These are phyloP conservation scores for Jimgerdemannia flammicorona DNA, from an alignment of 192 early-diverging fungal species.

Conservation along the genomic window DNA sequence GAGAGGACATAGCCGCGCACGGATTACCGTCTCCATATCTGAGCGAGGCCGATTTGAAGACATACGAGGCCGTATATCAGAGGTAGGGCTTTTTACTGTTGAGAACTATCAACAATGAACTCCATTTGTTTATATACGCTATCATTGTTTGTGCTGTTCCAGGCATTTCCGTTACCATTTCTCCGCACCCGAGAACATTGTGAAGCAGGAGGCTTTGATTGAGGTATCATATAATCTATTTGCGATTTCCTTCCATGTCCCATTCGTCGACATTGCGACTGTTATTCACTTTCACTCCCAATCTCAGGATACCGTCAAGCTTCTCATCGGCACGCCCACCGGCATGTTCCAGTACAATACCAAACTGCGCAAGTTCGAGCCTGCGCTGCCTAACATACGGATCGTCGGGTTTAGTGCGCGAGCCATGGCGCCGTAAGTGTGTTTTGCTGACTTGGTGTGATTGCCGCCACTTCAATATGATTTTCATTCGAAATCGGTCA, in stretches of 20 bases:
- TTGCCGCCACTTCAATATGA: no score
- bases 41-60: neutral
- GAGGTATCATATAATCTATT: neutral
- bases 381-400: constrained; percentile 2
- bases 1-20: neutral
- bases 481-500: no score
- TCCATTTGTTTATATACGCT: neutral
- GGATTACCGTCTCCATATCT: neutral
- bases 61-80: neutral
- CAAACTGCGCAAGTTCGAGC: constrained; percentile 1
- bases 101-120: neutral
- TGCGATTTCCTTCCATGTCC: no score
- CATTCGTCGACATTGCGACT: no score
- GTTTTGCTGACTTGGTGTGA: no score
- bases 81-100: neutral
- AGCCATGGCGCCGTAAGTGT: neutral
- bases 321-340: constrained; percentile 13
- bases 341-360: constrained; percentile 6
- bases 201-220: neutral
- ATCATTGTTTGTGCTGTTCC: neutral
- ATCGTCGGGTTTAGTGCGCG: constrained; percentile 8
- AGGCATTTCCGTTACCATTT: neutral
- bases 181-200: neutral
- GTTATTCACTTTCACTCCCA: neutral
- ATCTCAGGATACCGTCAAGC: constrained; percentile 3